Percentiles rank a stretch among this genome's conserved stretches.
These are phyloP conservation scores for Peterozyma toletana DNA, from an alignment of 805 yeast genomes.

Conservation along the genomic window DNA sequence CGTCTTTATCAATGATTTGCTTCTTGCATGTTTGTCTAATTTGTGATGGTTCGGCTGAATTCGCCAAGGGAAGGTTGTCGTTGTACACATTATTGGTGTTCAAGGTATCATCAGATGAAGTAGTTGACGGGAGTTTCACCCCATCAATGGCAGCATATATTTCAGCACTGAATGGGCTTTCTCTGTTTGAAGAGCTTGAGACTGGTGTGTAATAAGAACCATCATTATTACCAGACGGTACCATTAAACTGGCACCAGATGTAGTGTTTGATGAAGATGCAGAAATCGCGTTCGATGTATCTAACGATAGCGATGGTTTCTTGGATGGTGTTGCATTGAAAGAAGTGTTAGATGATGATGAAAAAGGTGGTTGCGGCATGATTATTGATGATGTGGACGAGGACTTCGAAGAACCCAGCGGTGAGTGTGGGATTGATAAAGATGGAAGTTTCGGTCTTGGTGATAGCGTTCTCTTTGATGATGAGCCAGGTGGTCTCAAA, in stretches of 20 bases:
- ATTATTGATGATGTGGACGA: background rate
- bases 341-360: background rate
- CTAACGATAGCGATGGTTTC: constrained; percentile 2
- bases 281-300: background rate
- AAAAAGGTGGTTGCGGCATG: background rate
- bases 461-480: constrained; percentile 12
- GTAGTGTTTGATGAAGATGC: background rate
- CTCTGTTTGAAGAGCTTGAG: background rate
- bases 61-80: background rate
- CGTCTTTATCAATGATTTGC: constrained; percentile 18
- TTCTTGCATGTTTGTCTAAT: background rate
- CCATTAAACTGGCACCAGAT: no score
- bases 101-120: constrained; percentile 1
- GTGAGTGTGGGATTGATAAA: constrained; percentile 13
- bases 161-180: constrained; percentile 8
- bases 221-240: no score
- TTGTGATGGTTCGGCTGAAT: background rate
- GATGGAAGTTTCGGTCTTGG: constrained; percentile 19
- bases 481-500: constrained; percentile 37
- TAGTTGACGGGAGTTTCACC: background rate
- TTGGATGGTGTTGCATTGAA: background rate
- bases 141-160: constrained; percentile 8
- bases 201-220: background rate
- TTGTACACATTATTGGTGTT: background rate
- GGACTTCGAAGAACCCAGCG: background rate